A percentile compares a stretch with the other conserved stretches of the same genome.
These are phyloP conservation scores for Exophiala alcalophila DNA, from an alignment of 2,329 filamentous ascomycete genomes.

Conservation along the genomic window DNA sequence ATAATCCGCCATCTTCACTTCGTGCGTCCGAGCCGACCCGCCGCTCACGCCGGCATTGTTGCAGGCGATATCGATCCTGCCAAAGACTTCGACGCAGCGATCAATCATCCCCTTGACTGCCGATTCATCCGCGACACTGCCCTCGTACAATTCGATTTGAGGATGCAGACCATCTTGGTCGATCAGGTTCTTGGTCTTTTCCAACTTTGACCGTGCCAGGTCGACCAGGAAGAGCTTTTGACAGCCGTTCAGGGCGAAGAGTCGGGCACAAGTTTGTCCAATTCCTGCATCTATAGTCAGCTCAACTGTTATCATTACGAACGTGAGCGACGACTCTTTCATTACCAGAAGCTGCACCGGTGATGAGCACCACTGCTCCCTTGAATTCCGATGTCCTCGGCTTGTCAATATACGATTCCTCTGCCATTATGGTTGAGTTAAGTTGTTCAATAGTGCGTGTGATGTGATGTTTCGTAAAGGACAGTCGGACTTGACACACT, in stretches of 20 bases:
- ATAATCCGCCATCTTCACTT: constrained; percentile 49
- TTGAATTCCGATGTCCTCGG: too few relatives aligned
- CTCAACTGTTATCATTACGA: too few relatives aligned
- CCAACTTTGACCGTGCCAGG: not conserved
- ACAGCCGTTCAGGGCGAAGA: constrained; percentile 4
- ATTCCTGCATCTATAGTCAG: constrained; percentile 2
- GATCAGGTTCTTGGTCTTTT: not conserved
- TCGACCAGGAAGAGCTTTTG: constrained; percentile 3
- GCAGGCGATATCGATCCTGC: constrained; percentile 55
- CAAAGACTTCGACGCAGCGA: constrained; percentile 38
- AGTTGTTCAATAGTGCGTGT: too few relatives aligned
- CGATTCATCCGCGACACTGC: constrained; percentile 50
- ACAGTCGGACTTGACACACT: too few relatives aligned
- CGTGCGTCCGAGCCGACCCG: constrained; percentile 42
- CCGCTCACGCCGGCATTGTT: constrained; percentile 56
- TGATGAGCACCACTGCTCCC: too few relatives aligned
- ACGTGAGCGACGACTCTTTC: too few relatives aligned
- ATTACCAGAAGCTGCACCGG: too few relatives aligned
- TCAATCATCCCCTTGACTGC: constrained; percentile 44
- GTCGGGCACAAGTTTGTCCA: not conserved
- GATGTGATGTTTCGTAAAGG: too few relatives aligned
- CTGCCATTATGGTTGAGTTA: too few relatives aligned
- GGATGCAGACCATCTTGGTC: constrained; percentile 14
- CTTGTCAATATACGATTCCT: too few relatives aligned
- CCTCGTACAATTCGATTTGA: constrained; percentile 38